Conservation (phyloP, 2,329 filamentous ascomycete genomes). For the Stagonosporopsis rhizophila region DNA sequence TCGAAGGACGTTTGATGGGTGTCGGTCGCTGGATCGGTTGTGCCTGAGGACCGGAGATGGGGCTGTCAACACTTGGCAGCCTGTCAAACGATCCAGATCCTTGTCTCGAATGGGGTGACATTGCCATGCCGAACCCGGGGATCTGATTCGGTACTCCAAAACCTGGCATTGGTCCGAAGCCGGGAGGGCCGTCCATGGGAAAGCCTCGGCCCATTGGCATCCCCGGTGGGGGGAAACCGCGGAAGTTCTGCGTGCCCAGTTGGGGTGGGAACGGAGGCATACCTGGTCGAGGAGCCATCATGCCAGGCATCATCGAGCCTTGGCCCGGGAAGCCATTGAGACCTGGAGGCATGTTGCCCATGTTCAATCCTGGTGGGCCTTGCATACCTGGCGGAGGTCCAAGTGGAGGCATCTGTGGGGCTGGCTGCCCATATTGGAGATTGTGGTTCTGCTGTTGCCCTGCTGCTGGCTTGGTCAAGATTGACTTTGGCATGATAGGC, state of each 20-base stretch:
- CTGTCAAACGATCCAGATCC: conserved; percentile 70
- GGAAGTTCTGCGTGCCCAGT: conserved; percentile 59
- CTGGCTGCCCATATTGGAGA: conserved; percentile 65
- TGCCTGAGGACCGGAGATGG: conserved; percentile 58
- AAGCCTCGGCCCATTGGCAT: conserved; percentile 66
- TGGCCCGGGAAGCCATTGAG: conserved; percentile 60
- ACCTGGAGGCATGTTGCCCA: conserved; percentile 54
- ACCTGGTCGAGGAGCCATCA: conserved; percentile 63
- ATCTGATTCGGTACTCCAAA: conserved; percentile 43
- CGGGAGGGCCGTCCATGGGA: conserved; percentile 60
- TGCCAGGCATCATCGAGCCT: conserved; percentile 60
- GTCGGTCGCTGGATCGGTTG: conserved; percentile 82
- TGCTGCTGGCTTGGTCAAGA: conserved; percentile 63
- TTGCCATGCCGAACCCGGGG: conserved; percentile 50
- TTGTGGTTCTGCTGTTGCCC: conserved; percentile 55
- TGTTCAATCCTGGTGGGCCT: conserved; percentile 60
- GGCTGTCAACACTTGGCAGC: conserved; percentile 63
- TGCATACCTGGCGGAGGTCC: conserved; percentile 64
- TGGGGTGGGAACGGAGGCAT: conserved; percentile 63
- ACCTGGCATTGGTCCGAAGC: conserved; percentile 50
- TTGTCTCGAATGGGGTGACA: conserved; percentile 74
- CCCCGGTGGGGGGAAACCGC: conserved; percentile 64
- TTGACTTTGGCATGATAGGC: conserved; percentile 70
- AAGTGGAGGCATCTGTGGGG: conserved; percentile 70
- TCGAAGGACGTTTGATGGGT: conserved; percentile 87